A percentile compares a stretch with the other conserved stretches of the same genome.
Conservation (phyloP, 148 eudicot species). For the Cornus controversa region DNA sequence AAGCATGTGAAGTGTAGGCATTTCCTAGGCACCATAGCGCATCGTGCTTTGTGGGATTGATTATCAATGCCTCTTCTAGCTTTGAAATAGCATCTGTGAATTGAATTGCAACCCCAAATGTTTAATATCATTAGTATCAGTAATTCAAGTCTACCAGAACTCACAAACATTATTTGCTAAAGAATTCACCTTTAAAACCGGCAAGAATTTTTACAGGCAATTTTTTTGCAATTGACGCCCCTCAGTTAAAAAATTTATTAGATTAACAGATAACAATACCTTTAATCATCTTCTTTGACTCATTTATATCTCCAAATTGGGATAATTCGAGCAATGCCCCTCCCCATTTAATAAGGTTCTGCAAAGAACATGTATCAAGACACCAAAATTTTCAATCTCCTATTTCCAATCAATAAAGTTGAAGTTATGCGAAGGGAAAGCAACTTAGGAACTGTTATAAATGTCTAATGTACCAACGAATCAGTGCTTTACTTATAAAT, state of each 20-base stretch:
- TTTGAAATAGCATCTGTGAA: constrained; percentile 37
- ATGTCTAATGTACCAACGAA: background rate
- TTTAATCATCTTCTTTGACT: constrained; percentile 35
- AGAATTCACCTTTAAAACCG: too few species aligned
- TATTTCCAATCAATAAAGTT: background rate
- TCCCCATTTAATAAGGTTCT: constrained; percentile 59
- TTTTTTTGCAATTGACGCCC: too few species aligned
- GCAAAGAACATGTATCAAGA: background rate
- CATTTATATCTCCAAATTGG: constrained; percentile 24
- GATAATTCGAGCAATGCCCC: constrained; percentile 51
- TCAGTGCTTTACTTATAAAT: background rate
- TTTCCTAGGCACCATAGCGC: constrained; percentile 50
- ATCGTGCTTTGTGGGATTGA: constrained; percentile 42
- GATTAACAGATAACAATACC: constrained; percentile 18
- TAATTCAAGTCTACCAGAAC: background rate
- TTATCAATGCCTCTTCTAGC: constrained; percentile 45
- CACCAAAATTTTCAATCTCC: background rate
- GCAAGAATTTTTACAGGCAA: background rate
- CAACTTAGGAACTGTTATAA: background rate
- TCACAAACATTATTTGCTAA: background rate
- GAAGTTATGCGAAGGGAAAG: background rate
- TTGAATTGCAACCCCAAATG: background rate
- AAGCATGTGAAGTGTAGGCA: constrained; percentile 39
- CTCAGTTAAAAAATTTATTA: too few species aligned
- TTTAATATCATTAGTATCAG: background rate